Evolutionary conservation across 352 stramenopile species (phyloP).

Genomic region (Phytopythium helicoides): DNA sequence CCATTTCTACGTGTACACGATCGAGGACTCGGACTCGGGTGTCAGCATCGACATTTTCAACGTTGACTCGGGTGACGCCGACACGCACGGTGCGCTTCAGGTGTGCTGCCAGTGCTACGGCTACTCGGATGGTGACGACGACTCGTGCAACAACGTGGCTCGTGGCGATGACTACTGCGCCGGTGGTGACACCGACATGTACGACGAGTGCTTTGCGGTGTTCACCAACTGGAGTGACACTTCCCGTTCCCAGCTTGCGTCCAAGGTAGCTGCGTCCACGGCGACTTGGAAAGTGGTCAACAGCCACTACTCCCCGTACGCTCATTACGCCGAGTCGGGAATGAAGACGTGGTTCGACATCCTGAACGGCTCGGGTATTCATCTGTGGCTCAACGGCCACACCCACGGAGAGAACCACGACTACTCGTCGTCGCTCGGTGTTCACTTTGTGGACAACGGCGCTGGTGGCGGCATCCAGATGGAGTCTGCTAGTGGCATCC

Average conservation of each 20-base stretch:
- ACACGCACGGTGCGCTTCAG: conserved; percentile 43
- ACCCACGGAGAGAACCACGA: conserved; percentile 80
- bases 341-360: conserved; percentile 51
- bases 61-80: conserved; percentile 50
- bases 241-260: conserved; percentile 36
- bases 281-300: conserved; percentile 75
- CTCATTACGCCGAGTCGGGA: conserved; percentile 37
- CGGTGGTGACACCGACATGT: conserved; percentile 35
- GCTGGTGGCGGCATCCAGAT: conserved; percentile 72
- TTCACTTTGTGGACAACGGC: conserved; percentile 79
- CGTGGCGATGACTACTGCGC: conserved; percentile 37
- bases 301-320: conserved; percentile 64
- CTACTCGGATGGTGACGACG: conserved; percentile 36
- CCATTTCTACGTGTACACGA: conserved; percentile 53
- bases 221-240: conserved; percentile 47
- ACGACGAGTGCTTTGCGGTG: conserved; percentile 35
- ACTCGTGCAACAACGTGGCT: conserved; percentile 32
- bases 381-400: conserved; percentile 43
- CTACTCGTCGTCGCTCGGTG: conserved; percentile 37
- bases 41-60: conserved; percentile 64
- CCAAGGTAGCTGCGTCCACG: conserved; percentile 41
- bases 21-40: conserved; percentile 32
- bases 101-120: conserved; percentile 65
- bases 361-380: conserved; percentile 32
- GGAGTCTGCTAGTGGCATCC: conserved; percentile 64